Conservation (phyloP, 345 rosid genomes). For the Hibiscus mutabilis region DNA sequence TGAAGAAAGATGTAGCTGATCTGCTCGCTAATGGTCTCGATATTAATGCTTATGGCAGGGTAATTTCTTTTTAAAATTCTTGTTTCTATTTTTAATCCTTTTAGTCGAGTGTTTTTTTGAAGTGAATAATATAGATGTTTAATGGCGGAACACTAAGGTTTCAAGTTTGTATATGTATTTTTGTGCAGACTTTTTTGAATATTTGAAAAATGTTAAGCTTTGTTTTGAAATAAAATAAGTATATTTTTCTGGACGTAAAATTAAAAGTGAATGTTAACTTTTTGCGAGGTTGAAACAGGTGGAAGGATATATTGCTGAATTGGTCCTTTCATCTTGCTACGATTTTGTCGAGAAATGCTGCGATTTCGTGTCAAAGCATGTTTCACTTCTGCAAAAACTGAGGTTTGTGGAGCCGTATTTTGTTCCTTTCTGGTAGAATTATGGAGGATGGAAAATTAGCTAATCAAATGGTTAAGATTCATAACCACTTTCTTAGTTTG, state of each 20-base stretch:
- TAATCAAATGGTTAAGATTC: too few species aligned
- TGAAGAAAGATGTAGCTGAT: slow-evolving; percentile 90
- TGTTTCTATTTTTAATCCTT: not conserved
- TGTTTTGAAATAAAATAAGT: not conserved
- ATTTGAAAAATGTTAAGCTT: not conserved
- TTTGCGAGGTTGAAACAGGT: slow-evolving; percentile 43
- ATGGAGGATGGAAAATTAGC: too few species aligned
- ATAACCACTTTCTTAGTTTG: too few species aligned
- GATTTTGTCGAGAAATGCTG: slow-evolving; percentile 63
- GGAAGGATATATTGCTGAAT: slow-evolving; percentile 73
- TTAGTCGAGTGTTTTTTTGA: not conserved
- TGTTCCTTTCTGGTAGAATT: not conserved
- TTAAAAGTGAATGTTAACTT: not conserved
- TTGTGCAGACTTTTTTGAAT: not conserved
- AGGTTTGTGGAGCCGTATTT: slow-evolving; percentile 29
- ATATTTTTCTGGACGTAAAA: not conserved
- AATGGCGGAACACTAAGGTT: not conserved
- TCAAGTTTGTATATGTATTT: not conserved
- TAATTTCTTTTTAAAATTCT: slow-evolving; percentile 10
- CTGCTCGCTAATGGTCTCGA: slow-evolving; percentile 83
- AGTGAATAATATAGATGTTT: not conserved
- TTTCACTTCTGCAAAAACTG: slow-evolving; percentile 60
- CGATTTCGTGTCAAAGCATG: slow-evolving; percentile 61
- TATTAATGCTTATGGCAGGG: slow-evolving; percentile 72
- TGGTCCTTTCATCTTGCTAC: slow-evolving; percentile 54